phyloP scores from a whole-genome alignment of 2,329 filamentous ascomycete genomes.

The Dactylonectria estremocensis region DNA sequence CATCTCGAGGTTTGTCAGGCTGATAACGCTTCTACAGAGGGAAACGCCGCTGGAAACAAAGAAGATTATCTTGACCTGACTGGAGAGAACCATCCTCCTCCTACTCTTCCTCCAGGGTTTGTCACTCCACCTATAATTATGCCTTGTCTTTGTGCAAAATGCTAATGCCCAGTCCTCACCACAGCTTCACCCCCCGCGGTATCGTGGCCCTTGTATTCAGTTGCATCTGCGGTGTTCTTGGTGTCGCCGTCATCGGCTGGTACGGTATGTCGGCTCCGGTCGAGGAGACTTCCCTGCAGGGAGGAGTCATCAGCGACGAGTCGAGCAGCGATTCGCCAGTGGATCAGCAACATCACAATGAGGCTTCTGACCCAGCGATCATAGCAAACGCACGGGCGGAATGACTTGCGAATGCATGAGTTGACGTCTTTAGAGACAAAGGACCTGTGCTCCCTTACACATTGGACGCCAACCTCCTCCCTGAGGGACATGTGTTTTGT shows the following conservation, averaged over 20 bases:
- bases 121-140: conserved; percentile 39
- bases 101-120: conserved; percentile 74
- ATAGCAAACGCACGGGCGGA: too few relatives aligned
- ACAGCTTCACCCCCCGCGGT: conserved; percentile 77
- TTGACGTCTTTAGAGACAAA: too few relatives aligned
- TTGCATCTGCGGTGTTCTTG: conserved; percentile 77
- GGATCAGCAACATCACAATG: background rate
- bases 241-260: conserved; percentile 76
- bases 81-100: conserved; percentile 71
- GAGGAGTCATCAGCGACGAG: background rate
- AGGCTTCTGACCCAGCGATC: too few relatives aligned
- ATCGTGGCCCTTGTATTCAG: conserved; percentile 85
- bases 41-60: conserved; percentile 84
- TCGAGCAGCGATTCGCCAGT: background rate
- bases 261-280: conserved; percentile 65
- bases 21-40: conserved; percentile 65
- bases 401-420: too few relatives aligned
- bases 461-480: too few relatives aligned
- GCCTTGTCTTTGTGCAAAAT: background rate
- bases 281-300: conserved; percentile 19
- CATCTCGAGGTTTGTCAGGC: conserved; percentile 72
- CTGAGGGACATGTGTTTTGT: too few relatives aligned
- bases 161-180: background rate
- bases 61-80: conserved; percentile 73
- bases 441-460: too few relatives aligned